Evolutionary conservation across 2,329 filamentous ascomycete genomes (phyloP), one percentile per base, ranked within the genome.

Genomic region (Colletotrichum higginsianum): DNA sequence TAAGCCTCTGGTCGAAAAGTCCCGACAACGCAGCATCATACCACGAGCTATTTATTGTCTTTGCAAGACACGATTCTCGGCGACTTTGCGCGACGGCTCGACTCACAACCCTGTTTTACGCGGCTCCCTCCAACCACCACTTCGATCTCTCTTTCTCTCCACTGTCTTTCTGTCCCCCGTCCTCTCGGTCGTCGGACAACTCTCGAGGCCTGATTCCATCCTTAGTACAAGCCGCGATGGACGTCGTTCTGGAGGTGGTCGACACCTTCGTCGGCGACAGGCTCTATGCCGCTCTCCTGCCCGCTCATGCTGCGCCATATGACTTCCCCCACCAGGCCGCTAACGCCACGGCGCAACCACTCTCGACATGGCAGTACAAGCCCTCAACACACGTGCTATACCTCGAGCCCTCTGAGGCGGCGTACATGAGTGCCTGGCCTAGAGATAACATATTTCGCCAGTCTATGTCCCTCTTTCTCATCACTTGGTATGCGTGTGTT

Each of bases 201-300:
- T 21, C 1, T 50, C 11, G 13, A 40, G 1, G 40, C n/a, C 21
- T 58, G 21, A 16, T 42, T 64, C 18, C 16, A 46, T 21, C 16
- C 23, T 46, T 12, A 64, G 35, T 66, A 70, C 42, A 21, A 50
- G 4, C 74, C 84, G 86, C 80, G 82, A 98, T 98, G 96, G 96
- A 98, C 87, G 90, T 98, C 84, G 90, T 96, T 56, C 92, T 98
- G 75, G 95, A 98, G 83, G 77, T 95, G 72, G 88, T 90, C 83
- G 96, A 98, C 84, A 94, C 92, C 77, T 94, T 92, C 78, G 78
- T 95, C 74, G 92, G 93, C 82, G 96, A 98, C 84, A 89, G 92
- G 76, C 77, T 93, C 70, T 98, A 97, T 80, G 92, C 95, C 61
- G 86, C 84, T 46, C 76, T 93, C 7, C 85, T 93, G n/a, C 95